These are phyloP conservation scores for Xylariaceae sp. DNA, from an alignment of 2,329 filamentous ascomycete species.

Conservation along the genomic window DNA sequence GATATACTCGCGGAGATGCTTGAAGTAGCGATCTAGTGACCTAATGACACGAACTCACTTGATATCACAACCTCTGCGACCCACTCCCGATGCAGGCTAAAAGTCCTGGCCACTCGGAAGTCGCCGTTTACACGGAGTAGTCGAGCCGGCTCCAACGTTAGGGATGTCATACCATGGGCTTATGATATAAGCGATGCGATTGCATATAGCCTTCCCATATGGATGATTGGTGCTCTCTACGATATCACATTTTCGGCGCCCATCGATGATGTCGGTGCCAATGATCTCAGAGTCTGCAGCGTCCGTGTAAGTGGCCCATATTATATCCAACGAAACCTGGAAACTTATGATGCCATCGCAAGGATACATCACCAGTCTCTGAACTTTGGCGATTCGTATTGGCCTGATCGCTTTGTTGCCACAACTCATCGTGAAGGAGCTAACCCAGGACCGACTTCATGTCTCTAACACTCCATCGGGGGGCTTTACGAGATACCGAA, in stretches of 20 bases:
- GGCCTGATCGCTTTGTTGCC: not conserved
- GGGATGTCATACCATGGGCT: not conserved
- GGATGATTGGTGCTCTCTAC: no score
- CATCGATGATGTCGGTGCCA: no score
- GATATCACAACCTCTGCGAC: not conserved
- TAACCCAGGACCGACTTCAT: no score
- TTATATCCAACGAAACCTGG: no score
- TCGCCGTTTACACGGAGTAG: not conserved
- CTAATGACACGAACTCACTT: conserved; percentile 8
- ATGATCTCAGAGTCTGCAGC: no score
- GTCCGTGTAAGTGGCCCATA: no score
- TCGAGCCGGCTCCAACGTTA: not conserved
- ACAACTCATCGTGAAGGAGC: not conserved
- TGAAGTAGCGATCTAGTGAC: conserved; percentile 42
- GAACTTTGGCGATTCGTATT: not conserved
- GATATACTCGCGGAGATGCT: conserved; percentile 77
- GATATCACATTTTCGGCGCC: no score
- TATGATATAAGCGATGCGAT: not conserved
- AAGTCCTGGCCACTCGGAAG: not conserved
- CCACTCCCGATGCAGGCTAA: not conserved
- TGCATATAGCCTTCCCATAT: not conserved
- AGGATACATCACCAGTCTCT: not conserved
- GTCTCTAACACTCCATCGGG: no score
- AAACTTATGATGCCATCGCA: not conserved
- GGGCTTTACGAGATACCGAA: not conserved